These are phyloP conservation scores for Argentina anserina DNA, from an alignment of 306 rosid species.

Conservation along the genomic window DNA sequence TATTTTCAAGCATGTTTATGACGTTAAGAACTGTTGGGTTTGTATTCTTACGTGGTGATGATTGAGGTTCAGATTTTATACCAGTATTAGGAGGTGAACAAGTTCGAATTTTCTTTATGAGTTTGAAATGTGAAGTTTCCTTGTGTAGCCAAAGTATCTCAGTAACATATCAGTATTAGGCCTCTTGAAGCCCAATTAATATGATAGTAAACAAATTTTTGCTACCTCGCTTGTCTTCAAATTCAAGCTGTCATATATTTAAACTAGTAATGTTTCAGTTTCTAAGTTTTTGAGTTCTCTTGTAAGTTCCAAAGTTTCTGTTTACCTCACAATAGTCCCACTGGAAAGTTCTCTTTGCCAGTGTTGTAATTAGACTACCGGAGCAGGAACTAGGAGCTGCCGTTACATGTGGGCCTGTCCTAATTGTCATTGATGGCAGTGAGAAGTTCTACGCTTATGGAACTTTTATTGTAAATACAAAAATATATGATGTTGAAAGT, in stretches of 20 bases:
- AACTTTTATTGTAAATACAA: background rate
- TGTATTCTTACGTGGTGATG: background rate
- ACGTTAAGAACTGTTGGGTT: background rate
- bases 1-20: conserved; percentile 13
- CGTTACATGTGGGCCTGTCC: background rate
- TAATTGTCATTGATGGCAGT: background rate
- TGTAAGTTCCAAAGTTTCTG: background rate
- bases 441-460: background rate
- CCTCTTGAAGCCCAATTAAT: background rate
- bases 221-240: background rate
- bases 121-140: background rate
- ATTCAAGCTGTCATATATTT: background rate
- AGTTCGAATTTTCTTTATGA: background rate
- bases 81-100: background rate
- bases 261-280: background rate
- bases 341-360: background rate
- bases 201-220: background rate
- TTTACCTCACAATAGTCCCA: background rate
- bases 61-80: background rate
- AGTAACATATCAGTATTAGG: background rate
- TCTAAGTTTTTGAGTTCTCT: background rate
- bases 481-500: background rate
- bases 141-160: background rate
- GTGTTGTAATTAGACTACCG: background rate
- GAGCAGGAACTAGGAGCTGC: background rate